phyloP scores from a whole-genome alignment of 192 early-diverging fungal genomes.

The Coemansia sp. region DNA sequence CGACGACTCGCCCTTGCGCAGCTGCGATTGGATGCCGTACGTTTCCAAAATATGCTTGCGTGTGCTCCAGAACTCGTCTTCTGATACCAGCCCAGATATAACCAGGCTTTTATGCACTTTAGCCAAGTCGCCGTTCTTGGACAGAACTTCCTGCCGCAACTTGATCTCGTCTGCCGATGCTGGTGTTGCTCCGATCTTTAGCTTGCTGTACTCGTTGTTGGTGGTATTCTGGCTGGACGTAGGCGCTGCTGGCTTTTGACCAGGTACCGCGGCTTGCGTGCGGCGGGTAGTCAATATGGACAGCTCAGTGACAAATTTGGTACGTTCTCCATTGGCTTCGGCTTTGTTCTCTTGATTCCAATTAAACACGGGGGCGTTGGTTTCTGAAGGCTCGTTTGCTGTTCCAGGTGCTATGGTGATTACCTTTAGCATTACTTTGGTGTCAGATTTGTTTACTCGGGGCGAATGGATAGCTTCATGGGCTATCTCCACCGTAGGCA shows the following conservation, averaged over 20 bases:
- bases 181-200: constrained; percentile 42
- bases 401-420: constrained; percentile 19
- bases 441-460: constrained; percentile 50
- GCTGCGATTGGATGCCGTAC: constrained; percentile 64
- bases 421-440: constrained; percentile 61
- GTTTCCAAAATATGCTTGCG: constrained; percentile 70
- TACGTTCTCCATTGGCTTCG: constrained; percentile 50
- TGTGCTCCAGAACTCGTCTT: constrained; percentile 94
- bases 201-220: constrained; percentile 36
- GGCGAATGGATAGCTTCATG: constrained; percentile 41
- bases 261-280: constrained; percentile 1
- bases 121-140: constrained; percentile 64
- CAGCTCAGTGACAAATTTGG: constrained; percentile 44
- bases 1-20: constrained; percentile 79
- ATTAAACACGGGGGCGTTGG: constrained; percentile 1
- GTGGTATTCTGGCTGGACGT: constrained; percentile 10
- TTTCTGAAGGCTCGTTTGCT: constrained; percentile 5
- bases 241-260: not conserved
- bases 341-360: constrained; percentile 51
- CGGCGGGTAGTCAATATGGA: constrained; percentile 20
- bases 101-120: constrained; percentile 78
- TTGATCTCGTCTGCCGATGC: constrained; percentile 62
- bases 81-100: constrained; percentile 66
- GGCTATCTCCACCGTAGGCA: constrained; percentile 49
- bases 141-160: constrained; percentile 61